Conservation (phyloP, 495 filamentous ascomycete species). For the Aspergillus bridgeri region DNA sequence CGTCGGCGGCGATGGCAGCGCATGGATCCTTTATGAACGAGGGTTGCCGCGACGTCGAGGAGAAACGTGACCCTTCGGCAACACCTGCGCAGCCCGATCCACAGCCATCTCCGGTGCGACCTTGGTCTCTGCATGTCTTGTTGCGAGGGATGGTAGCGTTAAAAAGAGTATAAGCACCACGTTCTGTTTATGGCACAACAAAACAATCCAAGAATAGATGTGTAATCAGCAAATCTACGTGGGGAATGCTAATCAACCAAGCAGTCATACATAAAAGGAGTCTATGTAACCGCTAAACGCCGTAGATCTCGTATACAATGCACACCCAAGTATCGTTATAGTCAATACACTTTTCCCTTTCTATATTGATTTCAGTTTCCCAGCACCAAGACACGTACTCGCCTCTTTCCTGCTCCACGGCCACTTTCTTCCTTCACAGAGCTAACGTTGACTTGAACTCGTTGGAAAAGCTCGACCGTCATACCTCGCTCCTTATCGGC, state of each 20-base stretch:
- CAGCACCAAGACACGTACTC: slow-evolving; percentile 42
- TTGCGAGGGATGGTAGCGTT: slow-evolving; percentile 32
- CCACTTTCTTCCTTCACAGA: slow-evolving; percentile 81
- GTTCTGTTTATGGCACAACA: background rate
- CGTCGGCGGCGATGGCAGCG: background rate
- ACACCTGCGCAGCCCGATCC: background rate
- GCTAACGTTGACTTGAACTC: slow-evolving; percentile 79
- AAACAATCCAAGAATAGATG: background rate
- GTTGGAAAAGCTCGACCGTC: slow-evolving; percentile 79
- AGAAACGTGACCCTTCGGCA: background rate
- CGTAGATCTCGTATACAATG: background rate
- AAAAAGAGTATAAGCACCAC: slow-evolving; percentile 30
- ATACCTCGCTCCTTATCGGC: slow-evolving; percentile 52
- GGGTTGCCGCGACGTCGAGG: background rate
- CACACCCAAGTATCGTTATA: slow-evolving; percentile 1
- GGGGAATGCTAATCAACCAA: background rate
- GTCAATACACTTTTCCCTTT: slow-evolving; percentile 7
- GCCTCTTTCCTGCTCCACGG: slow-evolving; percentile 82
- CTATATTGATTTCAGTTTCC: slow-evolving; percentile 17
- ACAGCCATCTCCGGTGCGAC: background rate
- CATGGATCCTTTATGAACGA: background rate
- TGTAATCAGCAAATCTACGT: background rate
- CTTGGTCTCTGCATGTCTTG: slow-evolving; percentile 30
- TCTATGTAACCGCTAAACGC: background rate
- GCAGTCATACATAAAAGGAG: background rate